These are phyloP conservation scores for Salix viminalis DNA, from an alignment of 345 rosid species.

Conservation along the genomic window DNA sequence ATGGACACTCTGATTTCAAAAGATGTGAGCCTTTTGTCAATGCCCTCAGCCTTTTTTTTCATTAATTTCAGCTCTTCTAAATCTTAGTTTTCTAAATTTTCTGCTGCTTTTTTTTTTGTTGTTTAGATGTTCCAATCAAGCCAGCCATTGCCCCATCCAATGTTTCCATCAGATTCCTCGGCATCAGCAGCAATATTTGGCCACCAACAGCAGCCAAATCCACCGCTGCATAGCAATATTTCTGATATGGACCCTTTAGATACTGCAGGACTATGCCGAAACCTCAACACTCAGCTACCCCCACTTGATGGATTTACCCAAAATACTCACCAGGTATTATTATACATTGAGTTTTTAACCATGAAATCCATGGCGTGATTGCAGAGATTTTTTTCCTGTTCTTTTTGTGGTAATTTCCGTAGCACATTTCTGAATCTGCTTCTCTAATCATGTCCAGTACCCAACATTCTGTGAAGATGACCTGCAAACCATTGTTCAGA, in stretches of 20 bases:
- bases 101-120: not conserved
- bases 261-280: conserved; percentile 24
- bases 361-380: too few relatives aligned
- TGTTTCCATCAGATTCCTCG: conserved; percentile 52
- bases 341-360: not conserved
- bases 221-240: conserved; percentile 24
- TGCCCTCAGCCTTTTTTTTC: not conserved
- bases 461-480: conserved; percentile 63
- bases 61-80: not conserved
- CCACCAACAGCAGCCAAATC: conserved; percentile 36
- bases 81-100: not conserved
- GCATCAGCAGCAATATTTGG: conserved; percentile 37
- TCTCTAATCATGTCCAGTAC: conserved; percentile 31
- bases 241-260: conserved; percentile 43
- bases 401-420: not conserved
- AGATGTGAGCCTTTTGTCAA: conserved; percentile 52
- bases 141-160: conserved; percentile 41
- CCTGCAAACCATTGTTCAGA: conserved; percentile 65
- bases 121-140: conserved; percentile 48
- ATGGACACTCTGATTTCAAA: conserved; percentile 55
- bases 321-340: conserved; percentile 44
- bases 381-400: too few relatives aligned
- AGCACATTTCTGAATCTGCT: not conserved
- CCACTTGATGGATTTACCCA: conserved; percentile 40
- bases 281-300: conserved; percentile 45